Evolutionary conservation across 2,329 filamentous ascomycete genomes (phyloP).

Genomic region (Stachybotrys chlorohalonatus): DNA sequence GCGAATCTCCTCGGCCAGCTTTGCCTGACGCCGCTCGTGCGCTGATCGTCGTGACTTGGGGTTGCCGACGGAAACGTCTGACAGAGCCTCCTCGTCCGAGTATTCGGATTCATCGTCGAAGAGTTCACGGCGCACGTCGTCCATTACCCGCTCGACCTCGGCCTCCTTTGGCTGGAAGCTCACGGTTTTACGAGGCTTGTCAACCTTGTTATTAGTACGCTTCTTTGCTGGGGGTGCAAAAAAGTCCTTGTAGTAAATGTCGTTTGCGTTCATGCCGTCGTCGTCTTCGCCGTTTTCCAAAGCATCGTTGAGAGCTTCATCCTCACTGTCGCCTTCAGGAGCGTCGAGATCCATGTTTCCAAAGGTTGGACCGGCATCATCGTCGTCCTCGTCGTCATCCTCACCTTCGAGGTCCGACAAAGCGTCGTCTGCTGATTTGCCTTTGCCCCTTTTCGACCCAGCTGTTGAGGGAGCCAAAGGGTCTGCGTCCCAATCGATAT

Average conservation of each 20-base stretch:
- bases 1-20: constrained; percentile 82
- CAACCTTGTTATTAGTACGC: constrained; percentile 39
- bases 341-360: constrained; percentile 68
- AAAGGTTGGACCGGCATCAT: constrained; percentile 77
- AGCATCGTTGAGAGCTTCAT: constrained; percentile 44
- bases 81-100: constrained; percentile 55
- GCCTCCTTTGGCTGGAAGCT: constrained; percentile 43
- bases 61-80: constrained; percentile 59
- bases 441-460: constrained; percentile 9
- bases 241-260: constrained; percentile 86
- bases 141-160: constrained; percentile 76
- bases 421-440: constrained; percentile 17
- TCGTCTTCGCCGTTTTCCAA: constrained; percentile 36
- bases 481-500: constrained; percentile 80
- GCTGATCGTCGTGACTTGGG: constrained; percentile 68
- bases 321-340: constrained; percentile 58
- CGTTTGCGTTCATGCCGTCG: constrained; percentile 69
- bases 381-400: constrained; percentile 52
- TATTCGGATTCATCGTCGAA: constrained; percentile 69
- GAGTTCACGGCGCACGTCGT: constrained; percentile 77
- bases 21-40: constrained; percentile 80
- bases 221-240: constrained; percentile 81
- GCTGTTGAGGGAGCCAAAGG: constrained; percentile 42
- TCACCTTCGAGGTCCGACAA: constrained; percentile 21
- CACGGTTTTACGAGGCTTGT: constrained; percentile 27